A percentile compares a stretch with the other conserved stretches of the same genome.
Evolutionary conservation across 164 flowering plant species (phyloP).

Genomic region (Vitis amurensis): DNA sequence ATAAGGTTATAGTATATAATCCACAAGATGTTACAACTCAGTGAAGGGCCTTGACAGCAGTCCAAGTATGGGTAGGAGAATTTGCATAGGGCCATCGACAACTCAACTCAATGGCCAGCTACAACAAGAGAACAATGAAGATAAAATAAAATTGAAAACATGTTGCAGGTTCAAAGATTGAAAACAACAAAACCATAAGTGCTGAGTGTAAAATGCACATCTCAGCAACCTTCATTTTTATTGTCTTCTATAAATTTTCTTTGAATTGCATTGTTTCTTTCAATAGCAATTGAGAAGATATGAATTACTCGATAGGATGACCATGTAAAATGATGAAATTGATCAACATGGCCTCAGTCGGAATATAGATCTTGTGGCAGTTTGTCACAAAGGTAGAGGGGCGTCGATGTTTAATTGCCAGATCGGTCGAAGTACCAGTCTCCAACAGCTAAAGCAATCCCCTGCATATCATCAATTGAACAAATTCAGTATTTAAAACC

Average conservation of each 20-base stretch:
- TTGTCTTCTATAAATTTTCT: constrained; percentile 6
- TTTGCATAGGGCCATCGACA: too few relatives aligned
- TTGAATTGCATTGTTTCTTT: constrained; percentile 7
- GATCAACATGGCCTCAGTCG: constrained; percentile 12
- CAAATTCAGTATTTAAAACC: neutral
- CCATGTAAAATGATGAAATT: neutral
- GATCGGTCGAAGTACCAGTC: constrained; percentile 83
- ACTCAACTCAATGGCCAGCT: too few relatives aligned
- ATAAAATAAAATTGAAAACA: neutral
- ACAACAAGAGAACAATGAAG: neutral
- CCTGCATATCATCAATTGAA: constrained; percentile 39
- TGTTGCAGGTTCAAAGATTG: constrained; percentile 4
- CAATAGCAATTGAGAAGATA: neutral
- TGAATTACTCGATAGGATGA: neutral
- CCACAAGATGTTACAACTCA: too few relatives aligned
- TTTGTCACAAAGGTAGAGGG: constrained; percentile 77
- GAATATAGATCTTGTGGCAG: constrained; percentile 72
- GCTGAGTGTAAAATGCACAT: constrained; percentile 18
- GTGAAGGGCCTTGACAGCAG: too few relatives aligned
- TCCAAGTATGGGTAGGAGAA: too few relatives aligned
- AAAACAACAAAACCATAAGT: constrained; percentile 9
- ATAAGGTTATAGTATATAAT: too few relatives aligned
- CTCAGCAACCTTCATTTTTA: constrained; percentile 19
- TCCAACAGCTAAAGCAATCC: constrained; percentile 72
- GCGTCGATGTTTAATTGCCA: constrained; percentile 54